Evolutionary conservation across 768 basidiomycete genomes (phyloP), one percentile per base, ranked within the genome.

Genomic region (Terana coerulea): DNA sequence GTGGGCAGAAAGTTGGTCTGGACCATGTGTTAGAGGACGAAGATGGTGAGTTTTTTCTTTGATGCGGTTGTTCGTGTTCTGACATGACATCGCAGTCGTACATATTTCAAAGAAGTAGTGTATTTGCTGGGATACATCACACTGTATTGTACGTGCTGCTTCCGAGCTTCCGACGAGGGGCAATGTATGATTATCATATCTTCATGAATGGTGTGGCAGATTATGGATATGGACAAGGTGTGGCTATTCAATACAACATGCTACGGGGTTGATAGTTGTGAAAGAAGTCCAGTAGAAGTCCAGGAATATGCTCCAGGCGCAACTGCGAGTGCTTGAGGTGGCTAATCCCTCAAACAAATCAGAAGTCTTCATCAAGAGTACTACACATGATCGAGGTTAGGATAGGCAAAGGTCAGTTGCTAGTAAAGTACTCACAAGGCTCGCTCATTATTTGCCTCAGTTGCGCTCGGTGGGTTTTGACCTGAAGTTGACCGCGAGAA

Each of bases 1-100:
- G 97, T 56, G 97, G 97, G 8, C 97, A 99, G 69, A 97, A 98
- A 67, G 91, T 94, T 26, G 93, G 94, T 9, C 59, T 91, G 45
- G 91, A 93, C 19, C 93, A 95, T 61, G 66, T 86, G 9, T 68
- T 95, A 28, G 89, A 91, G 60, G 91, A 95, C 59, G 91, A 95
- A 71, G 91, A 95, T 66, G 88, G 88, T 83, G 65, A 65, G 82
- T 66, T 3, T 25, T 35, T 36, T 24, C 14, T 19, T 31, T 19
- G 2, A n/a, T 5, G 15, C 35, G 31, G 22, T 37, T 39, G 1
- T 30, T 35, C 15, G 10, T 12, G 9, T 14, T 10, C 45, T 30
- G 7, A 35, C 24, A 26, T 29, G 5, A n/a, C 14, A 33, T 24
- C 42, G 15, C 36, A 62, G 61, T 62, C 25, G 61, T 62, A 17